Evolutionary conservation across 306 rosid species (phyloP).

Genomic region (Prunus mongolica): DNA sequence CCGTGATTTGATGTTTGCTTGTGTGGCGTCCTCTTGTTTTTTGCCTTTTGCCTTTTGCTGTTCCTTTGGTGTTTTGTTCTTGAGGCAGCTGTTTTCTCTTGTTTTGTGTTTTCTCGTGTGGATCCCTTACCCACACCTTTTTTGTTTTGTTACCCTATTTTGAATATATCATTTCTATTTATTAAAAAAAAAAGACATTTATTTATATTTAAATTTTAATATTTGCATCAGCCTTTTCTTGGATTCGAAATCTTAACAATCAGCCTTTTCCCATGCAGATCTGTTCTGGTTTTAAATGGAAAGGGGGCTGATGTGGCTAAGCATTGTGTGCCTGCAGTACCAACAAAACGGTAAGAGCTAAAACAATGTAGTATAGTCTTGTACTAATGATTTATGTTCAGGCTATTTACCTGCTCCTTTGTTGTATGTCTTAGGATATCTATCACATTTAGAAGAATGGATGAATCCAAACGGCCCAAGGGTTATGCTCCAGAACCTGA

Average conservation of each 20-base stretch:
- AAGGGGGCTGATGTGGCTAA: constrained; percentile 93
- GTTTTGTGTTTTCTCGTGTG: no score
- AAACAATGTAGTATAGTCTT: constrained; percentile 9
- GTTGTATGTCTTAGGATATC: constrained; percentile 58
- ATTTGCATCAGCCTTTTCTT: not conserved
- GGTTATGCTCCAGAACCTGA: constrained; percentile 65
- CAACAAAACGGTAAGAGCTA: constrained; percentile 52
- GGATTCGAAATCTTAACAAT: constrained; percentile 24
- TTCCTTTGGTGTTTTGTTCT: no score
- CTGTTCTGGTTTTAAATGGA: constrained; percentile 91
- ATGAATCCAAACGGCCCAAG: constrained; percentile 53
- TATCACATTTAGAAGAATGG: constrained; percentile 94
- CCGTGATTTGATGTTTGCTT: no score
- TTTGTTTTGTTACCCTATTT: no score
- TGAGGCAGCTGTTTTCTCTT: no score
- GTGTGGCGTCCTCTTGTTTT: no score
- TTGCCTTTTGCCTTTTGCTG: no score
- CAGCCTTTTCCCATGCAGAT: constrained; percentile 44
- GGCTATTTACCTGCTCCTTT: constrained; percentile 6
- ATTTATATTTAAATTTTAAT: constrained; percentile 3
- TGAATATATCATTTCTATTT: no score
- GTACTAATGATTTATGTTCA: not conserved
- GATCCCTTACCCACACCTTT: no score
- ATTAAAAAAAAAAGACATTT: not conserved
- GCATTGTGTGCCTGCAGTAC: constrained; percentile 96